Percentiles rank a stretch among this genome's conserved stretches.
These are phyloP conservation scores for Boletales sp. DNA, from an alignment of 768 basidiomycete genomes.

Conservation along the genomic window DNA sequence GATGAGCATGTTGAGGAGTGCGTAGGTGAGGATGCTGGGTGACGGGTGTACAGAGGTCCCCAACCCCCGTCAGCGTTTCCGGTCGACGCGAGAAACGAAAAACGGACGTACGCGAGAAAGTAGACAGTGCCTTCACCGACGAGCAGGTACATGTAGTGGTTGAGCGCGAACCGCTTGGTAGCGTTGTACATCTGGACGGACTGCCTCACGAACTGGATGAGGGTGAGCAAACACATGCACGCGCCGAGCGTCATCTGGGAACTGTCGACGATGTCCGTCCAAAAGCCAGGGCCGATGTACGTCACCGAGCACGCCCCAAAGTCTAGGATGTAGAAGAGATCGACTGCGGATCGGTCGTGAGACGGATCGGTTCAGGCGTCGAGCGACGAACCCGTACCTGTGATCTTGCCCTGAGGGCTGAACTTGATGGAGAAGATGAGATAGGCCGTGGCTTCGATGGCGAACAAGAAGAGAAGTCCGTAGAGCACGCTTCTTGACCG, in stretches of 20 bases:
- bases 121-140: background rate
- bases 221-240: background rate
- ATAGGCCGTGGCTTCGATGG: background rate
- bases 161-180: background rate
- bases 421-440: background rate
- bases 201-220: background rate
- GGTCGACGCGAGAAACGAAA: background rate
- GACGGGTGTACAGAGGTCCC: no score
- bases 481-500: background rate
- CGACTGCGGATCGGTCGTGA: no score
- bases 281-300: no score
- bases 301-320: no score
- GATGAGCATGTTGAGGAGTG: background rate
- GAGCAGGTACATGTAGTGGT: background rate
- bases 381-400: background rate
- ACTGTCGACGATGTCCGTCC: background rate
- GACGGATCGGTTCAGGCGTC: no score
- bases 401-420: background rate
- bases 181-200: background rate
- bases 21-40: background rate
- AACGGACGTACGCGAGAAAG: background rate
- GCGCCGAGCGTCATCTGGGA: background rate
- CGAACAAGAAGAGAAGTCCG: background rate
- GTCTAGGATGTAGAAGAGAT: no score
- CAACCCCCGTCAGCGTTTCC: no score